phyloP scores from a whole-genome alignment of 768 basidiomycete genomes.

The Pulveroboletus ravenelii region DNA sequence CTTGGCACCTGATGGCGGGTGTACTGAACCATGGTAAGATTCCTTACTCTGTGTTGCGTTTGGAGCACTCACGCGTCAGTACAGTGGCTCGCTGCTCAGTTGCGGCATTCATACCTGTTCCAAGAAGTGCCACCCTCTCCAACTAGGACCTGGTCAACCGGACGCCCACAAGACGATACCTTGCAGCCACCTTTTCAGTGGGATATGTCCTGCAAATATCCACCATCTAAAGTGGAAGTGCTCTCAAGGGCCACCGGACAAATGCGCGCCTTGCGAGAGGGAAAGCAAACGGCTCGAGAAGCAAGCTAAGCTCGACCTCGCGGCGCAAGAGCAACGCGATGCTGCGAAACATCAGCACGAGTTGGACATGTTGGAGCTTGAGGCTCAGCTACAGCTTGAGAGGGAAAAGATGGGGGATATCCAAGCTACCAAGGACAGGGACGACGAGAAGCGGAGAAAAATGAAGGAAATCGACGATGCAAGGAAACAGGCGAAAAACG shows the following conservation, averaged over 20 bases:
- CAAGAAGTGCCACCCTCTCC: slow-evolving; percentile 54
- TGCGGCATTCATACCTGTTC: slow-evolving; percentile 54
- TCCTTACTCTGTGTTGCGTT: background rate
- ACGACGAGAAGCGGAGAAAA: slow-evolving; percentile 7
- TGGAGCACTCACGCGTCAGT: background rate
- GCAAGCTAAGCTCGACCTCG: slow-evolving; percentile 38
- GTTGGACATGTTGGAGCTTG: slow-evolving; percentile 7
- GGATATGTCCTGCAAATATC: slow-evolving; percentile 38
- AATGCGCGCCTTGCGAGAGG: slow-evolving; percentile 47
- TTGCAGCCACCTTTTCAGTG: slow-evolving; percentile 38
- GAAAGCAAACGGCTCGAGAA: slow-evolving; percentile 37
- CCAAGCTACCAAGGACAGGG: slow-evolving; percentile 11
- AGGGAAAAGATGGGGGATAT: slow-evolving; percentile 5
- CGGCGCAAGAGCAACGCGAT: slow-evolving; percentile 41
- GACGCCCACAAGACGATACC: slow-evolving; percentile 28
- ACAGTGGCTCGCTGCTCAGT: slow-evolving; percentile 44
- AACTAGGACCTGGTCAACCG: slow-evolving; percentile 44
- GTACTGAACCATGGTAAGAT: slow-evolving; percentile 52
- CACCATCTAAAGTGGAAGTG: slow-evolving; percentile 47
- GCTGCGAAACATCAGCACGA: slow-evolving; percentile 41
- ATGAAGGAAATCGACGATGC: slow-evolving; percentile 9
- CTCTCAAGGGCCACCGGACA: slow-evolving; percentile 30
- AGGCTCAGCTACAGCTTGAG: slow-evolving; percentile 10
- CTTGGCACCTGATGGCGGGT: slow-evolving; percentile 59
- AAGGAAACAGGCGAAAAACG: slow-evolving; percentile 3